Base-by-base conservation (phyloP, 805 yeast genomes). In the Teunomyces gatunensis region DNA sequence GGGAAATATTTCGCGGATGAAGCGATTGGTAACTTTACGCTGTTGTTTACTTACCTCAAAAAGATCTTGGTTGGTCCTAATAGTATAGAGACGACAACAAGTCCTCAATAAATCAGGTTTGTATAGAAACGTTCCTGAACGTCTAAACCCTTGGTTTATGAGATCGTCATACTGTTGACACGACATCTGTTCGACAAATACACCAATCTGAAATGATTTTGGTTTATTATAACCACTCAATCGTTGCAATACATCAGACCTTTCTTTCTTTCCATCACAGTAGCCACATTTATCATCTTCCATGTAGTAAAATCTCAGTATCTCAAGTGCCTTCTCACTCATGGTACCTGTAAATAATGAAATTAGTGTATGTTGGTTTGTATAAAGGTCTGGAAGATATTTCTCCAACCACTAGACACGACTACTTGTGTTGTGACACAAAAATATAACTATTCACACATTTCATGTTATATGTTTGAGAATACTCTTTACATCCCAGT, bases 81-180 rank as follows among this genome's bases (percentile, higher is more conserved):
- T 87, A 0, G 96, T 85, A 61, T 81, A 88, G 63, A 83, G 75
- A 17, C 91, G 74, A 56, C 97, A 90, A 60, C 97, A 90, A 36
- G 81, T 80, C 34, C 90, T 64, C 27, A 85, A 58, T 51, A 81
- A 63, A 60, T 91, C 96, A 0, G 87, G 81, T 57, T 77, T 71
- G 47, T 77, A 87, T 6, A 85, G 51, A 53, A 80, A 86, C 2
- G 65, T 61, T 0, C 97, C 97, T 28, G 94, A 85, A 46, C 97
- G 70, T 61, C 96, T 78, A 59, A 79, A 89, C 2, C 96, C 96
- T 54, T 74, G 68, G 55, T 89, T 83, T 56, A 91, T 80, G 53
- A 87, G 60, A 17, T 55, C 58, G 57, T 87, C 91, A 58, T 89
- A 89, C 23, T 75, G 77, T 13, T 62, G 61, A 5, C 78, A 68